Conservation (phyloP, 768 basidiomycete genomes). For the Boletellus ananiceps region DNA sequence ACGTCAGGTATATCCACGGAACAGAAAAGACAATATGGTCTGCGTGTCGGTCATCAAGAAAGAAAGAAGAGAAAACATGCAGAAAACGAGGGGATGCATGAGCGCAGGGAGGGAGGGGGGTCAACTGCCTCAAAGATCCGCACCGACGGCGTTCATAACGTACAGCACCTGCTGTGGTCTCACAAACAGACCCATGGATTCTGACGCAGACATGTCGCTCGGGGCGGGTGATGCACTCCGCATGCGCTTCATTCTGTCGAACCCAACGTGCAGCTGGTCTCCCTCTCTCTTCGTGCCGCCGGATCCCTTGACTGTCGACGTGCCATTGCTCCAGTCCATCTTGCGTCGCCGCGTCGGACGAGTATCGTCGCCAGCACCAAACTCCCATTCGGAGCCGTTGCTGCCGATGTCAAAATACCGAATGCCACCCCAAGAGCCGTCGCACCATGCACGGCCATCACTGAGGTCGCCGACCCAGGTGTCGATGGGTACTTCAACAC, state of each 20-base stretch:
- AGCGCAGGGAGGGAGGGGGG: neutral
- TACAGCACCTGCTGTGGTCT: slow-evolving; percentile 83
- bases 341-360: slow-evolving; percentile 26
- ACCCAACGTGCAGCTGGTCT: slow-evolving; percentile 40
- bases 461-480: slow-evolving; percentile 47
- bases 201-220: slow-evolving; percentile 53
- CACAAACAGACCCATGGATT: slow-evolving; percentile 75
- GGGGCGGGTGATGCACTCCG: slow-evolving; percentile 64
- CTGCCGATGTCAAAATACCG: slow-evolving; percentile 77
- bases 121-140: slow-evolving; percentile 43
- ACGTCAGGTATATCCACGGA: slow-evolving; percentile 9
- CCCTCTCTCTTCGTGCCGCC: slow-evolving; percentile 50
- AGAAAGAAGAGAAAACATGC: neutral
- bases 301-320: slow-evolving; percentile 35
- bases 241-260: slow-evolving; percentile 52
- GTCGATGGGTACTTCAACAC: slow-evolving; percentile 77
- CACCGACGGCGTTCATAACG: slow-evolving; percentile 77
- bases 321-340: slow-evolving; percentile 23
- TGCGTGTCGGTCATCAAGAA: slow-evolving; percentile 10
- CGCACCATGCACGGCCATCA: slow-evolving; percentile 78
- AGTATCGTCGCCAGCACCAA: slow-evolving; percentile 42
- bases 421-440: slow-evolving; percentile 77
- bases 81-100: neutral
- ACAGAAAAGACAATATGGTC: neutral
- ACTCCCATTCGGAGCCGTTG: slow-evolving; percentile 59